Conservation (phyloP, 2,329 filamentous ascomycete species). For the Claviceps africana region DNA sequence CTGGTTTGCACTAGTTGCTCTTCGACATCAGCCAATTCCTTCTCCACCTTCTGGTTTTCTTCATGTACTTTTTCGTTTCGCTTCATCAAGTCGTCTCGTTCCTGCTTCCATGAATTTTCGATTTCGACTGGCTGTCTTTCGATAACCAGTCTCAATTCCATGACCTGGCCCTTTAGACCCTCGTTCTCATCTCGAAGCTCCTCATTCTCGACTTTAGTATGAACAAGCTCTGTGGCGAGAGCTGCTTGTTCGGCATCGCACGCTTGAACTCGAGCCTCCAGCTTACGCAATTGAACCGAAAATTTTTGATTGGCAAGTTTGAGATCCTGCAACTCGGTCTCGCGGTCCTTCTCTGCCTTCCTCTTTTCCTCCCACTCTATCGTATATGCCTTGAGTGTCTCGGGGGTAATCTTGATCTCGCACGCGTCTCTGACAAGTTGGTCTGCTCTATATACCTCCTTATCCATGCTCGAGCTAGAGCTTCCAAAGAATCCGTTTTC, state of each 20-base stretch:
- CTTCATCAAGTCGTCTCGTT: constrained; percentile 86
- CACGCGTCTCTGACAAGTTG: constrained; percentile 88
- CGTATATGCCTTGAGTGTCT: constrained; percentile 68
- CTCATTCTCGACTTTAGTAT: constrained; percentile 86
- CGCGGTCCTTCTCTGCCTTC: constrained; percentile 65
- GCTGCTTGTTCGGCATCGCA: constrained; percentile 84
- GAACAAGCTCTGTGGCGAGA: constrained; percentile 80
- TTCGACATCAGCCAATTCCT: constrained; percentile 83
- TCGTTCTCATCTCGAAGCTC: constrained; percentile 83
- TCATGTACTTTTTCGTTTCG: constrained; percentile 88
- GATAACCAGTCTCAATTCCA: constrained; percentile 72
- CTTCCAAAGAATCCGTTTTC: constrained; percentile 97
- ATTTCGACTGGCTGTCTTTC: constrained; percentile 83
- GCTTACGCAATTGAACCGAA: constrained; percentile 60
- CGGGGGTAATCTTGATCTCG: constrained; percentile 69
- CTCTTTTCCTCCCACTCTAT: constrained; percentile 88
- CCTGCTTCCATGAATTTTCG: constrained; percentile 63
- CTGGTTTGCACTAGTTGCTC: constrained; percentile 85
- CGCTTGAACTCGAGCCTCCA: constrained; percentile 79
- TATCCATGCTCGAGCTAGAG: constrained; percentile 76
- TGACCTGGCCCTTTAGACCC: constrained; percentile 68
- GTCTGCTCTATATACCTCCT: constrained; percentile 91
- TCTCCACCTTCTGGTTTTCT: constrained; percentile 77
- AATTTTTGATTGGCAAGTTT: constrained; percentile 52
- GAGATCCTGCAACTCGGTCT: constrained; percentile 65